Percentiles rank a stretch among this genome's conserved stretches.
These are phyloP conservation scores for Penicillium sp. DNA, from an alignment of 2,329 filamentous ascomycete genomes.

Conservation along the genomic window DNA sequence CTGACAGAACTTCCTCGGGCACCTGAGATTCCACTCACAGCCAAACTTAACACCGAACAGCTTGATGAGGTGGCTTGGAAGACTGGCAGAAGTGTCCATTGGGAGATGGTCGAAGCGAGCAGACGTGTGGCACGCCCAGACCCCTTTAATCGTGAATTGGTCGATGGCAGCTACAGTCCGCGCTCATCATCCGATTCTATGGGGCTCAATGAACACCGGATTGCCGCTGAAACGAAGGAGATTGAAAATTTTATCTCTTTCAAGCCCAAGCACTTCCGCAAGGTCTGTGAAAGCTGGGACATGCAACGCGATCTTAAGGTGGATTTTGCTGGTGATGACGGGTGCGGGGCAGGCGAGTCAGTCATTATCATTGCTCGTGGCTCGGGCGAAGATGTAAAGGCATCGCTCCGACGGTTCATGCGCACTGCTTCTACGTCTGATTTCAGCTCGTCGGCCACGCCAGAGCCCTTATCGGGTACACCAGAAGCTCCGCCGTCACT, in stretches of 20 bases:
- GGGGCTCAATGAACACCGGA: slow-evolving; percentile 68
- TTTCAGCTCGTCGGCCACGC: slow-evolving; percentile 18
- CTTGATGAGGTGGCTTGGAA: slow-evolving; percentile 72
- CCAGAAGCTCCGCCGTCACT: slow-evolving; percentile 43
- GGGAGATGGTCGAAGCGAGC: slow-evolving; percentile 77
- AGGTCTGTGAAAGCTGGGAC: slow-evolving; percentile 81
- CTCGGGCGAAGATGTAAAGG: slow-evolving; percentile 57
- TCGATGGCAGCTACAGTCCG: slow-evolving; percentile 76
- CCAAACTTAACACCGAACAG: slow-evolving; percentile 50
- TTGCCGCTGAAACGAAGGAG: slow-evolving; percentile 73
- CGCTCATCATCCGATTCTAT: slow-evolving; percentile 73
- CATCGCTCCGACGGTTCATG: slow-evolving; percentile 59
- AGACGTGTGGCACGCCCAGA: slow-evolving; percentile 70
- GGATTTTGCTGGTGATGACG: slow-evolving; percentile 82
- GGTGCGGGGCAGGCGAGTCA: slow-evolving; percentile 71
- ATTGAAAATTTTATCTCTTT: slow-evolving; percentile 74
- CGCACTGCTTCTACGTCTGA: slow-evolving; percentile 49
- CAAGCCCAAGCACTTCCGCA: slow-evolving; percentile 75
- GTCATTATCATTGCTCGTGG: slow-evolving; percentile 74
- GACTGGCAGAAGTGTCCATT: slow-evolving; percentile 73
- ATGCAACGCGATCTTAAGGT: slow-evolving; percentile 84
- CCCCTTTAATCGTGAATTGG: slow-evolving; percentile 66
- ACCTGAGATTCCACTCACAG: slow-evolving; percentile 47
- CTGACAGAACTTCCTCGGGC: slow-evolving; percentile 68
- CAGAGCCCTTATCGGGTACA: slow-evolving; percentile 13